Conservation (phyloP, 2,329 filamentous ascomycete species). For the Aspergillus sp. region DNA sequence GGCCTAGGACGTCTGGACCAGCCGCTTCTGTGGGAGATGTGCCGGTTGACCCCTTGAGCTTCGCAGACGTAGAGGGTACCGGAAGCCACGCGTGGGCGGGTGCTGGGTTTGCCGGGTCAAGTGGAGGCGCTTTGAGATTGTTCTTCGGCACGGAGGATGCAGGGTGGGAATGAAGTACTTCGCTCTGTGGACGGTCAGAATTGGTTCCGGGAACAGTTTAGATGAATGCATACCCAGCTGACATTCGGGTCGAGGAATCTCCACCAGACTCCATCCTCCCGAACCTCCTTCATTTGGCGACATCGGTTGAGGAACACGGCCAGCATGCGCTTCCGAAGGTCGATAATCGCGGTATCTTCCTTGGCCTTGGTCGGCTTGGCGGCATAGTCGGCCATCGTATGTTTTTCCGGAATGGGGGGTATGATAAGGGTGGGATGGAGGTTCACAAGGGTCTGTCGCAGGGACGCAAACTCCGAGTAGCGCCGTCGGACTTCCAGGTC, state of each 20-base stretch:
- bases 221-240: conserved; percentile 73
- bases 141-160: conserved; percentile 91
- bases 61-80: conserved; percentile 79
- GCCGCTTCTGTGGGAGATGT: conserved; percentile 54
- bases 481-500: conserved; percentile 91
- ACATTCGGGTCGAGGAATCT: conserved; percentile 96
- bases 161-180: conserved; percentile 91
- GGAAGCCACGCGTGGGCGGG: conserved; percentile 84
- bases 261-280: conserved; percentile 95
- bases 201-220: conserved; percentile 12
- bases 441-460: conserved; percentile 83
- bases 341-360: conserved; percentile 95
- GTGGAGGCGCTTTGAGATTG: conserved; percentile 88
- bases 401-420: conserved; percentile 96
- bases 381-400: conserved; percentile 97
- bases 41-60: conserved; percentile 61
- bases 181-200: conserved; percentile 61
- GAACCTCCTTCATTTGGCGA: conserved; percentile 84
- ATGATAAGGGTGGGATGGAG: conserved; percentile 94
- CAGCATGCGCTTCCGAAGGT: conserved; percentile 93
- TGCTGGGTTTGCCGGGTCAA: conserved; percentile 90
- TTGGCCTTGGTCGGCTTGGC: conserved; percentile 97
- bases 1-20: conserved; percentile 65
- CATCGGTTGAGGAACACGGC: conserved; percentile 94
- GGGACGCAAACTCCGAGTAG: conserved; percentile 94